These are phyloP conservation scores for Neurospora africana DNA, from an alignment of 495 filamentous ascomycete species.

Conservation along the genomic window DNA sequence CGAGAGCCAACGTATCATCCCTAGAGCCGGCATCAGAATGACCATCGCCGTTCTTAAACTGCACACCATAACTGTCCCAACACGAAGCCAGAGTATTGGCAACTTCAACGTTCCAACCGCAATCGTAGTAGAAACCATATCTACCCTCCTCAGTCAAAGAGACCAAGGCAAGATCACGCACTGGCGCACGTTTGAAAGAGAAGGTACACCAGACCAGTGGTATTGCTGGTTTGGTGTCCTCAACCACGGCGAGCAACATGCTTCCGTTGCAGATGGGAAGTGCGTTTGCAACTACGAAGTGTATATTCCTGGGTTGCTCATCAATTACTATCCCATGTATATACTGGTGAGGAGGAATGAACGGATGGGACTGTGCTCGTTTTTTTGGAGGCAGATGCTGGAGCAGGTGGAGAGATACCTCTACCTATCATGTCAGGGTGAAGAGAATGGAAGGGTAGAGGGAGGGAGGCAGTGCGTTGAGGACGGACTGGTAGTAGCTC, in stretches of 20 bases:
- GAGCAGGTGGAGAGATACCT: background rate
- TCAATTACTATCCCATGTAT: background rate
- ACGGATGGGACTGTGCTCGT: background rate
- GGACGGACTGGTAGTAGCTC: too few species aligned
- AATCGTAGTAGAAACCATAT: background rate
- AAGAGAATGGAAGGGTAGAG: too few species aligned
- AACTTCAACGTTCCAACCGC: background rate
- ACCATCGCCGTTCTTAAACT: too few species aligned
- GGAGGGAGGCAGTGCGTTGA: too few species aligned
- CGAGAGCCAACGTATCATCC: too few species aligned
- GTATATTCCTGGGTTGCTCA: background rate
- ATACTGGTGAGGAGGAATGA: background rate
- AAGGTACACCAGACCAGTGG: background rate
- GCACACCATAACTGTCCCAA: too few species aligned
- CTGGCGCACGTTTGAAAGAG: background rate
- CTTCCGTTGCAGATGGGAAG: background rate
- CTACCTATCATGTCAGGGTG: too few species aligned
- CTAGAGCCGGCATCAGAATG: too few species aligned
- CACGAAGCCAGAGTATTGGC: too few species aligned
- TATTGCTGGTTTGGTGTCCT: background rate
- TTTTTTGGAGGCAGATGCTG: background rate
- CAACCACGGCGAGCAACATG: background rate
- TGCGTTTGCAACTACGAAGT: background rate
- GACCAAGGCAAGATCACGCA: background rate
- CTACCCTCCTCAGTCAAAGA: too few species aligned